Evolutionary conservation across 202 grass and related monocot species (phyloP), one percentile per base, ranked within the genome.

Genomic region (Cymbopogon flexuosus): DNA sequence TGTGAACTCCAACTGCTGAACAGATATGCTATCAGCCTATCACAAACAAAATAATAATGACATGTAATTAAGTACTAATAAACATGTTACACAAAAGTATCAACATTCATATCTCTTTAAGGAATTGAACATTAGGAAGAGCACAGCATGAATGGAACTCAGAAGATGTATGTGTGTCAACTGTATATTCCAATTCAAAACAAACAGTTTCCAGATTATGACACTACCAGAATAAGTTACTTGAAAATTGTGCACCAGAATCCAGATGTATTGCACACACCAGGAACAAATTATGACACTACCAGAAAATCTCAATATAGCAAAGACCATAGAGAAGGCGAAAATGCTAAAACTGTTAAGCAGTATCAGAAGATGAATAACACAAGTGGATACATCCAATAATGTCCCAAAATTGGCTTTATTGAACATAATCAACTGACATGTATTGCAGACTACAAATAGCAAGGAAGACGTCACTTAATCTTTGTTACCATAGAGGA

Each of bases 51-150:
- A 56, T 22, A 22, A 57, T 12, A 64, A 43, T 27, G 3, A 74
- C 19, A 21, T 12, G 7, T 19, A 67, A 75, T 23, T 73, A 58
- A 58, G 64, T 72, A 54, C 15, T 47, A 74, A 29, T 8, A 83
- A 79, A 60, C 56, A 68, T 57, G 59, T 64, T 22, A 31, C 16
- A 23, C 21, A 72, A 70, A 68, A 59, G 67, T 66, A 80, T 70
- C 67, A 72, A 76, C 71, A 68, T 71, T 46, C 83, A 82, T 78
- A 40, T 1, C 23, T 13, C 3, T 72, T 12, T 5, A 68, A 64
- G 21, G 39, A 56, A 68, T 69, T 40, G 30, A 37, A 37, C 13
- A 61, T 33, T 65, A 9, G 21, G 39, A 57, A 15, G 18, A 10
- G 24, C 35, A 67, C 9, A 65, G 1, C 14, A 40, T 41, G 21